These are phyloP conservation scores for Gamsiella multidivaricata DNA, from an alignment of 192 early-diverging fungal genomes.

Conservation along the genomic window DNA sequence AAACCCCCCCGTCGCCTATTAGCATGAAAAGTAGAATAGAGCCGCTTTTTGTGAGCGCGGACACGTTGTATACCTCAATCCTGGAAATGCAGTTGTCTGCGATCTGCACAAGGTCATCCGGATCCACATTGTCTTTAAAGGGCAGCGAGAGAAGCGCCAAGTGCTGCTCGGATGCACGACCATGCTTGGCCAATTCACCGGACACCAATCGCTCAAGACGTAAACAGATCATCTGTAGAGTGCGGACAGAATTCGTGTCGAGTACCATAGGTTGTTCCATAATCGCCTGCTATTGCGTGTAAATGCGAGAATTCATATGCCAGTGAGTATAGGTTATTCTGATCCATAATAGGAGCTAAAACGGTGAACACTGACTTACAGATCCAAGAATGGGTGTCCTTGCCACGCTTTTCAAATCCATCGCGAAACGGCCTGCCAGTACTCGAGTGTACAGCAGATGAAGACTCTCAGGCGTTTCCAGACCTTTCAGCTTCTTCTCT, in stretches of 20 bases:
- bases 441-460: constrained; percentile 63
- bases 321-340: too few relatives aligned
- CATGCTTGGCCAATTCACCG: constrained; percentile 36
- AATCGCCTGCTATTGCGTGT: constrained; percentile 13
- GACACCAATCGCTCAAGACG: constrained; percentile 68
- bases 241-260: constrained; percentile 59
- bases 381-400: constrained; percentile 15
- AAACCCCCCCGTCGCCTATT: too few relatives aligned
- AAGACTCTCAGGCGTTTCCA: constrained; percentile 89
- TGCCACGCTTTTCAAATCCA: constrained; percentile 19
- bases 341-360: too few relatives aligned
- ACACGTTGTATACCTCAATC: constrained; percentile 77
- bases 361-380: constrained; percentile 10
- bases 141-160: constrained; percentile 45
- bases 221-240: constrained; percentile 61
- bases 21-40: constrained; percentile 7
- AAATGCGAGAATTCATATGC: too few relatives aligned
- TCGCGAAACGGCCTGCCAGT: constrained; percentile 17
- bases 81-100: constrained; percentile 68
- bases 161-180: constrained; percentile 47
- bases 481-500: constrained; percentile 86
- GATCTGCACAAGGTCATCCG: constrained; percentile 62
- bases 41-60: too few relatives aligned
- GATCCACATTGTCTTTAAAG: constrained; percentile 59
- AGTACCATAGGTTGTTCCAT: constrained; percentile 30